These are phyloP conservation scores for Croton setiger DNA, from an alignment of 441 rosid species.

Conservation along the genomic window DNA sequence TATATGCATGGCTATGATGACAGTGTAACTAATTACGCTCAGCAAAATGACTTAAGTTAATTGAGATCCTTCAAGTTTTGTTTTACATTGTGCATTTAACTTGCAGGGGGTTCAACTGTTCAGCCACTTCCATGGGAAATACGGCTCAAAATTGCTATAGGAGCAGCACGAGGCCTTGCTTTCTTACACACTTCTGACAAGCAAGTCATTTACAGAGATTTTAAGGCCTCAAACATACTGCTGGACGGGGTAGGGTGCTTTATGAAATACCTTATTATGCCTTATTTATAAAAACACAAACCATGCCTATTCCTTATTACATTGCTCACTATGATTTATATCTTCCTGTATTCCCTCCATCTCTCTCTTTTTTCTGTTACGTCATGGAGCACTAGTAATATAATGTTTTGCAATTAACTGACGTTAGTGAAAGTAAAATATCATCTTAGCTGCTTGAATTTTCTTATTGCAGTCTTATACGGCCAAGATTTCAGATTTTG, in stretches of 20 bases:
- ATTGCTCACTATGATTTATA: not conserved
- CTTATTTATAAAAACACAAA: not conserved
- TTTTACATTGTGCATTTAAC: slow-evolving; percentile 6
- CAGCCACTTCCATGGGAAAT: slow-evolving; percentile 78
- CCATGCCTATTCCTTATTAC: not conserved
- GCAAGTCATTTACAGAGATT: slow-evolving; percentile 85
- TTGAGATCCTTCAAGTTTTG: not conserved
- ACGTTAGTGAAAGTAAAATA: slow-evolving; percentile 4
- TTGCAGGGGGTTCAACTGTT: slow-evolving; percentile 66
- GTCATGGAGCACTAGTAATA: not conserved
- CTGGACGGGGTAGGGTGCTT: slow-evolving; percentile 69
- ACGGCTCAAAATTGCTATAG: slow-evolving; percentile 71
- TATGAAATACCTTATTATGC: not conserved
- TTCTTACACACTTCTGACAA: slow-evolving; percentile 75
- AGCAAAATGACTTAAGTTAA: too few species aligned
- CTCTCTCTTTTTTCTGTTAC: not conserved
- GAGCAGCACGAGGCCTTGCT: slow-evolving; percentile 80
- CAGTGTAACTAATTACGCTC: too few species aligned
- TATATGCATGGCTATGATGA: not conserved
- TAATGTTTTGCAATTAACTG: not conserved
- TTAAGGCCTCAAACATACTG: slow-evolving; percentile 84
- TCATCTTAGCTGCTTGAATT: slow-evolving; percentile 1
- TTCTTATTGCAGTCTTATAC: slow-evolving; percentile 53
- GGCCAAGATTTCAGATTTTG: slow-evolving; percentile 84
- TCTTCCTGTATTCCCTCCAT: not conserved